Percentiles rank a stretch among this genome's conserved stretches.
Evolutionary conservation across 2,329 filamentous ascomycete genomes (phyloP).

Genomic region (Lecanoromycetidae sp.): DNA sequence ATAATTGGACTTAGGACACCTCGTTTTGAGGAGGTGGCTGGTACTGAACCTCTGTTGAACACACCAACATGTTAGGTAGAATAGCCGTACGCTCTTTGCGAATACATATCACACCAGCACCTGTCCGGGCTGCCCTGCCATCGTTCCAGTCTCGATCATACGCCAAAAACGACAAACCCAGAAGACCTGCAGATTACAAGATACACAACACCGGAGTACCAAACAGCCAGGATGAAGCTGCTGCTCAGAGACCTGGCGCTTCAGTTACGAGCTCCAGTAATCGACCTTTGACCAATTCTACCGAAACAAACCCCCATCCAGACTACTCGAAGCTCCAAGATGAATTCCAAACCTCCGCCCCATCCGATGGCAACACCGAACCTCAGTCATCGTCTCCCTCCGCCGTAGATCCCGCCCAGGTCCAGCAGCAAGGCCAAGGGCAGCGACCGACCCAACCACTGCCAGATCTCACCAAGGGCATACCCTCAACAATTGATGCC

Average conservation of each 20-base stretch:
- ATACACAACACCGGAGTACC: conserved; percentile 2
- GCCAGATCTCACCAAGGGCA: conserved; percentile 85
- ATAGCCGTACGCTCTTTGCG: conserved; percentile 13
- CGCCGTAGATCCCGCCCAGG: conserved; percentile 25
- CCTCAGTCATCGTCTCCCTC: conserved; percentile 22
- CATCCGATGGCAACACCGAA: conserved; percentile 28
- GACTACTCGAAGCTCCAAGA: conserved; percentile 26
- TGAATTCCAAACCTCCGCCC: conserved; percentile 28
- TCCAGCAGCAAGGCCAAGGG: conserved; percentile 31
- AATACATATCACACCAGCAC: background rate
- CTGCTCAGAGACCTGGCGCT: background rate
- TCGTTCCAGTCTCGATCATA: conserved; percentile 10
- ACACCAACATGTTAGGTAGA: conserved; percentile 15
- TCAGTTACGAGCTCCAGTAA: background rate
- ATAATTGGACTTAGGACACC: too few species aligned
- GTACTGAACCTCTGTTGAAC: background rate
- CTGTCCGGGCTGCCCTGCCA: conserved; percentile 8
- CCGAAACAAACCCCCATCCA: conserved; percentile 10
- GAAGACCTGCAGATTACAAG: conserved; percentile 13
- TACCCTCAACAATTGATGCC: conserved; percentile 76
- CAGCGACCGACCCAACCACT: conserved; percentile 53
- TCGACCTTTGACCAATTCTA: background rate
- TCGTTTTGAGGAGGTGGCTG: too few species aligned
- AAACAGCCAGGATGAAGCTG: conserved; percentile 2
- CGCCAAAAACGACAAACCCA: conserved; percentile 13